Conservation (phyloP, 257 asterid species). For the Coffea canephora region DNA sequence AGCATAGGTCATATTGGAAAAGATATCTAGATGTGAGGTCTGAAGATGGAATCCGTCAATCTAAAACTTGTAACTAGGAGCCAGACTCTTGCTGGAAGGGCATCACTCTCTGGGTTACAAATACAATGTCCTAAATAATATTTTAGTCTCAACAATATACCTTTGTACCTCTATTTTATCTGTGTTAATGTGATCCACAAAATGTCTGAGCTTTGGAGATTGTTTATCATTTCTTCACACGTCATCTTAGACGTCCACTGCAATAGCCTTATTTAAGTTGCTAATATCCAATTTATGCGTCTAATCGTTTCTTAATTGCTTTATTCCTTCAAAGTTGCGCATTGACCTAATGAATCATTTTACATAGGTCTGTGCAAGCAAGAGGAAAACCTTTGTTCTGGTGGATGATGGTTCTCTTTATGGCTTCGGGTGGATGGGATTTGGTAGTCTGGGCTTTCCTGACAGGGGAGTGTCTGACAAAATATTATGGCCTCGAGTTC, state of each 20-base stretch:
- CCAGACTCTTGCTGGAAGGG: background rate
- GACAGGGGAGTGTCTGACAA: constrained; percentile 59
- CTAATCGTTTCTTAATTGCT: background rate
- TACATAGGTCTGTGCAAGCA: constrained; percentile 75
- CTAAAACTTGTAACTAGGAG: background rate
- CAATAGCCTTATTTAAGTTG: background rate
- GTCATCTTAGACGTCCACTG: background rate
- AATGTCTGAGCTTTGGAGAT: background rate
- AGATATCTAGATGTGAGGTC: background rate
- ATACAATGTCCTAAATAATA: background rate
- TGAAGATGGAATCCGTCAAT: background rate
- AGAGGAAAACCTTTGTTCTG: constrained; percentile 71
- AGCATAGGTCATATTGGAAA: background rate
- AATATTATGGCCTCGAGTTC: constrained; percentile 50
- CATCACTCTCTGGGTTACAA: background rate
- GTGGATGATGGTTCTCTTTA: constrained; percentile 65
- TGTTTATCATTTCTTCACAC: background rate
- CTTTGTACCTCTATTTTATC: background rate
- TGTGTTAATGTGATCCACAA: background rate
- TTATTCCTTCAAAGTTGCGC: background rate
- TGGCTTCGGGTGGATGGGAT: constrained; percentile 87
- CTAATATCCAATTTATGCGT: background rate
- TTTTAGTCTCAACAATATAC: background rate
- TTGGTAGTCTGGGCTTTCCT: constrained; percentile 80
- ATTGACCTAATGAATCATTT: background rate